These are phyloP conservation scores for Conticribra guillardii DNA, from an alignment of 108 stramenopile species.

Conservation along the genomic window DNA sequence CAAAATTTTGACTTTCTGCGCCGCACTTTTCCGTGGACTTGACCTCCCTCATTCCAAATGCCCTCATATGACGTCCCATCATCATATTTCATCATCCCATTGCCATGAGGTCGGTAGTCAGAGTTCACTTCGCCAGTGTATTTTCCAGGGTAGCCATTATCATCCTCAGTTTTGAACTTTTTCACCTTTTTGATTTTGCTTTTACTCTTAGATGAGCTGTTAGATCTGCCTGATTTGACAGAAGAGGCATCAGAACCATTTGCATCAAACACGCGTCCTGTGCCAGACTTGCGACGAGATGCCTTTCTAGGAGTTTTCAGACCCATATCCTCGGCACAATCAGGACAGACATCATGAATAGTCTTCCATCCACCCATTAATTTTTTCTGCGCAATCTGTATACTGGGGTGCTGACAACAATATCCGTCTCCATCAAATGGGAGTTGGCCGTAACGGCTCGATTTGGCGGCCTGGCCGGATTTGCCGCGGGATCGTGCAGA, in stretches of 20 bases:
- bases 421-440: constrained; percentile 26
- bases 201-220: background rate
- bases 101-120: constrained; percentile 7
- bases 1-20: constrained; percentile 19
- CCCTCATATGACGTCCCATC: constrained; percentile 14
- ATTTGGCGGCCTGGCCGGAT: background rate
- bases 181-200: background rate
- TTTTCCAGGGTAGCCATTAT: background rate
- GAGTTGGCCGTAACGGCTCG: constrained; percentile 13
- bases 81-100: constrained; percentile 7
- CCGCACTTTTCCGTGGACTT: constrained; percentile 5
- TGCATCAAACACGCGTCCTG: constrained; percentile 11
- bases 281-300: constrained; percentile 8
- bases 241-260: constrained; percentile 7
- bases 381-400: constrained; percentile 16
- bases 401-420: constrained; percentile 14
- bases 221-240: constrained; percentile 8
- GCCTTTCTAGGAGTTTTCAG: background rate
- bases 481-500: constrained; percentile 2
- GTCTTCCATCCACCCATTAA: constrained; percentile 18
- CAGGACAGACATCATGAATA: constrained; percentile 13
- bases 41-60: constrained; percentile 16
- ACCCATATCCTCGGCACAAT: constrained; percentile 8
- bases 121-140: constrained; percentile 17
- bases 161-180: constrained; percentile 14